A percentile compares a stretch with the other conserved stretches of the same genome.
Evolutionary conservation across 345 rosid genomes (phyloP).

Genomic region (Rhodamnia rubescens): DNA sequence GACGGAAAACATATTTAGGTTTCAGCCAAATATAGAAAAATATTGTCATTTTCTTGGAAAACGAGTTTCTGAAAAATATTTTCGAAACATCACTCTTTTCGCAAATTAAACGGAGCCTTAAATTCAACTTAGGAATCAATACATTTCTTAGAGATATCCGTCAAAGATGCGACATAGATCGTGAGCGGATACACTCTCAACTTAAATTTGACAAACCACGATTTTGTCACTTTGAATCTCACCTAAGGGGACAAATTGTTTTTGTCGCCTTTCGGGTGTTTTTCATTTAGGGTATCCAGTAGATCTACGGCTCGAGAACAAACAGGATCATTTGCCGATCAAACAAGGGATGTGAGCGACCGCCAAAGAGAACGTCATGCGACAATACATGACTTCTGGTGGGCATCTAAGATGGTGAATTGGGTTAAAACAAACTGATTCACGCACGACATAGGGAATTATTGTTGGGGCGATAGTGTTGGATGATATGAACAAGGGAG

Average conservation of each 20-base stretch:
- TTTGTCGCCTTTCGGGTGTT: too few relatives aligned
- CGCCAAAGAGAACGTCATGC: neutral
- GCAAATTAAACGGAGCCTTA: too few relatives aligned
- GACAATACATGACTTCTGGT: accelerated
- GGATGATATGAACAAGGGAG: neutral
- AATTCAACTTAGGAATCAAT: too few relatives aligned
- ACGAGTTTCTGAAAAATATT: too few relatives aligned
- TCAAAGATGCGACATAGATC: neutral
- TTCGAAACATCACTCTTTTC: too few relatives aligned
- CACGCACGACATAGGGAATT: accelerated
- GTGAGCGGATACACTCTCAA: accelerated
- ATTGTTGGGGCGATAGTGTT: neutral
- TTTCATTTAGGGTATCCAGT: too few relatives aligned
- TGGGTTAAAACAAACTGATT: neutral
- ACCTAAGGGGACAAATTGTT: neutral
- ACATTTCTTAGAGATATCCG: neutral
- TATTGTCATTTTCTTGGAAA: too few relatives aligned
- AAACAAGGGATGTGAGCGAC: neutral
- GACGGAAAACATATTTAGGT: too few relatives aligned
- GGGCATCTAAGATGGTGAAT: neutral
- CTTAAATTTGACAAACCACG: too few relatives aligned
- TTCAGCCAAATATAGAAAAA: too few relatives aligned
- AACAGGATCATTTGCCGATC: neutral
- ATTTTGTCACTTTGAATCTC: neutral
- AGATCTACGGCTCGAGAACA: too few relatives aligned